These are phyloP conservation scores for Lotmaria passim DNA, from an alignment of 208 protist genomes.

Conservation along the genomic window DNA sequence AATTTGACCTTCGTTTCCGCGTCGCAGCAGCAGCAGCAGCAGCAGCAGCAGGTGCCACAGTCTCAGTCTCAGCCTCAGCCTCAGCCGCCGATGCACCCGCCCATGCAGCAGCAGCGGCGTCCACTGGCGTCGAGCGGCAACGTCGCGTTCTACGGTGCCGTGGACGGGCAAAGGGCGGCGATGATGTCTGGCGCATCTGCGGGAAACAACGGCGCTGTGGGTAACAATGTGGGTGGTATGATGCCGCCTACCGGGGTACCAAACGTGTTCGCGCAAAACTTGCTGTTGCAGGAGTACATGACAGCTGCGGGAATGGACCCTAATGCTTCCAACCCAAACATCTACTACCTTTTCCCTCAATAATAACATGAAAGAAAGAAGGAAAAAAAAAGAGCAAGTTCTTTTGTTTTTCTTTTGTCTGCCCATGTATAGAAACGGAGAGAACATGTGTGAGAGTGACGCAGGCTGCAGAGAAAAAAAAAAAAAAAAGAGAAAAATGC, in stretches of 20 bases:
- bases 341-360: constrained; percentile 25
- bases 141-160: constrained; percentile 13
- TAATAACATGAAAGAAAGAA: neutral
- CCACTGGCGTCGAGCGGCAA: neutral
- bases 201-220: neutral
- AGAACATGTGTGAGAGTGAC: no score
- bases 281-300: constrained; percentile 26
- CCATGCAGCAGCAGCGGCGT: neutral
- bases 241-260: neutral
- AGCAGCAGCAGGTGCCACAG: neutral
- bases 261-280: constrained; percentile 6
- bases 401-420: neutral
- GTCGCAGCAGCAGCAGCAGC: constrained; percentile 12
- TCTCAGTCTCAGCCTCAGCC: constrained; percentile 4
- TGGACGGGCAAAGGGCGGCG: neutral
- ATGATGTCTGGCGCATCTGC: neutral
- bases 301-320: constrained; percentile 10
- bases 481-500: neutral
- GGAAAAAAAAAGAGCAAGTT: neutral
- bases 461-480: no score
- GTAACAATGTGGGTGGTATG: neutral
- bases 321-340: constrained; percentile 19
- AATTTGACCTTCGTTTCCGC: constrained; percentile 13
- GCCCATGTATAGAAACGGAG: neutral
- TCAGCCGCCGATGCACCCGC: constrained; percentile 11